phyloP scores from a whole-genome alignment of 306 rosid species.

The Abrus pulchellus region DNA sequence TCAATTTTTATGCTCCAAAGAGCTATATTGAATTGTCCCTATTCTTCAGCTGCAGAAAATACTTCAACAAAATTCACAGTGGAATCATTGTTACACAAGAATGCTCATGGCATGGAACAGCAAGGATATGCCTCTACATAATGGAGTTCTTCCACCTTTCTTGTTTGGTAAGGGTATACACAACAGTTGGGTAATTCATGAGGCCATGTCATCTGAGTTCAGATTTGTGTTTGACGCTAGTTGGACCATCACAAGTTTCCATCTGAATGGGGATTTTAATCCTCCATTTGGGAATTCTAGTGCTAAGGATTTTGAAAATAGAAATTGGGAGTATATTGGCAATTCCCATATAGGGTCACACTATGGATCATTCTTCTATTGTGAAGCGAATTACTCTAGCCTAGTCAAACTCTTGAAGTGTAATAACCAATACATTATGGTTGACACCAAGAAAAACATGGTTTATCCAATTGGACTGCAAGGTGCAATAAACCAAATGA shows the following conservation, averaged over 20 bases:
- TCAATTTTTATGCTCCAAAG: constrained; percentile 34
- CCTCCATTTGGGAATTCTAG: constrained; percentile 46
- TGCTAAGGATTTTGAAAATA: constrained; percentile 55
- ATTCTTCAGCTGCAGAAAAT: constrained; percentile 72
- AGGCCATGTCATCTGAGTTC: constrained; percentile 78
- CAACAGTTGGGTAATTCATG: constrained; percentile 80
- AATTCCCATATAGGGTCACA: constrained; percentile 67
- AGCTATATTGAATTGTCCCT: constrained; percentile 42
- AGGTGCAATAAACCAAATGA: constrained; percentile 51
- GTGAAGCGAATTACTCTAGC: constrained; percentile 61
- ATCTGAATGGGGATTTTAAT: constrained; percentile 51
- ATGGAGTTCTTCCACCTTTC: constrained; percentile 96
- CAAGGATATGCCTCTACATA: constrained; percentile 71
- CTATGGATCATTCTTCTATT: constrained; percentile 77
- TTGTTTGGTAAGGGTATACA: constrained; percentile 80
- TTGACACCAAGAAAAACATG: constrained; percentile 52
- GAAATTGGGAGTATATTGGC: constrained; percentile 82
- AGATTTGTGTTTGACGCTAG: constrained; percentile 92
- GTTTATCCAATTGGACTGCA: constrained; percentile 50
- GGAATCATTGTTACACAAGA: constrained; percentile 65
- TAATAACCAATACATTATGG: constrained; percentile 57
- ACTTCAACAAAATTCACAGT: constrained; percentile 52
- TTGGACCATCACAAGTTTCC: constrained; percentile 72
- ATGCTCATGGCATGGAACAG: constrained; percentile 87
- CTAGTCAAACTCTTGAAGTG: constrained; percentile 68